phyloP scores from a whole-genome alignment of 1,284 basidiomycete genomes.

The Naganishia sp. region DNA sequence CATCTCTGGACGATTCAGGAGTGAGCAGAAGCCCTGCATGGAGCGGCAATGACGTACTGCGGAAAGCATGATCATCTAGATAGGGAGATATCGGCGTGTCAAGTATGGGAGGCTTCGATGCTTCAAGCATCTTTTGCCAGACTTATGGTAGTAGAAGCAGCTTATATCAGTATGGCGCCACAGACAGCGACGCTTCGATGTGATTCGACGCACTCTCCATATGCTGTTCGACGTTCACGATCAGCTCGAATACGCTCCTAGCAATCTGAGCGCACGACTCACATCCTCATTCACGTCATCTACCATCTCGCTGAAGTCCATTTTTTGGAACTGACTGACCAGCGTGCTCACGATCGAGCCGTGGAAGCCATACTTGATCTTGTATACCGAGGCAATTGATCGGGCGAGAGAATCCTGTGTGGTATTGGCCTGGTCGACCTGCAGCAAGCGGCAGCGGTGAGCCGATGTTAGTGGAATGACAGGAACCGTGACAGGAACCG shows the following conservation, averaged over 20 bases:
- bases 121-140: constrained; percentile 80
- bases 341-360: constrained; percentile 67
- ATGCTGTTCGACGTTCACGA: constrained; percentile 18
- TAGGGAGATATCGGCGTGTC: constrained; percentile 78
- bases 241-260: background rate
- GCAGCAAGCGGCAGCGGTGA: background rate
- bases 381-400: constrained; percentile 72
- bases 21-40: background rate
- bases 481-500: background rate
- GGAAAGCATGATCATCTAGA: constrained; percentile 67
- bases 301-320: constrained; percentile 65
- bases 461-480: no score
- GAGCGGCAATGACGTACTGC: constrained; percentile 40
- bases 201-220: constrained; percentile 20
- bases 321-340: constrained; percentile 50
- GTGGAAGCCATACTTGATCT: constrained; percentile 81
- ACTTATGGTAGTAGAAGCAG: background rate
- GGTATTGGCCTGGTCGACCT: constrained; percentile 78
- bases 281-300: constrained; percentile 82
- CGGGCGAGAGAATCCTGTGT: constrained; percentile 74
- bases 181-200: background rate
- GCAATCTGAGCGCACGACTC: constrained; percentile 16
- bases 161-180: background rate
- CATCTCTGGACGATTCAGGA: constrained; percentile 59
- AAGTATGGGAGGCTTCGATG: constrained; percentile 70